A percentile compares a stretch with the other conserved stretches of the same genome.
These are phyloP conservation scores for Ascochyta koolunga DNA, from an alignment of 2,329 filamentous ascomycete genomes.

Conservation along the genomic window DNA sequence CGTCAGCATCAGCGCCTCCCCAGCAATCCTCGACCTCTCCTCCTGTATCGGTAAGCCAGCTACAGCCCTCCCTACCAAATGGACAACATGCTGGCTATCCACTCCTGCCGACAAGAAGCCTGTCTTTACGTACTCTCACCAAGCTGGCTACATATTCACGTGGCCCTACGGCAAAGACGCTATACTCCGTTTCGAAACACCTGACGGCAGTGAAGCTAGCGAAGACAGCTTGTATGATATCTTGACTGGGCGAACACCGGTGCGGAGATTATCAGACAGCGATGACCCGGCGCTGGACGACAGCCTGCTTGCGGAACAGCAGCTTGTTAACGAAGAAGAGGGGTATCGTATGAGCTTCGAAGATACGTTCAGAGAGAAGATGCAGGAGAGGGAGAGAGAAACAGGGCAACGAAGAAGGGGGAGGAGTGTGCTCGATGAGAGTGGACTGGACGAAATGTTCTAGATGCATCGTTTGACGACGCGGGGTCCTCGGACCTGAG, in stretches of 20 bases:
- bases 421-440: constrained; percentile 37
- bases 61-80: constrained; percentile 25
- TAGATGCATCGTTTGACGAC: constrained; percentile 7
- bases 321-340: constrained; percentile 14
- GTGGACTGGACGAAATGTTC: constrained; percentile 47
- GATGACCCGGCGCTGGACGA: constrained; percentile 15
- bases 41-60: constrained; percentile 33
- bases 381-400: neutral
- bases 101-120: constrained; percentile 40
- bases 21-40: constrained; percentile 33
- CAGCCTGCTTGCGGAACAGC: constrained; percentile 14
- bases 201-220: constrained; percentile 45
- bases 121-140: constrained; percentile 45
- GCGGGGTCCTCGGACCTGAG: neutral
- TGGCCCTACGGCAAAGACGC: constrained; percentile 51
- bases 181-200: constrained; percentile 38
- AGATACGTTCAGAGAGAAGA: constrained; percentile 50
- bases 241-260: constrained; percentile 53
- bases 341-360: constrained; percentile 43
- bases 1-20: constrained; percentile 23
- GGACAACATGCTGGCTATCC: constrained; percentile 37
- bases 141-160: constrained; percentile 46
- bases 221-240: constrained; percentile 58
- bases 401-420: constrained; percentile 7
- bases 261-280: constrained; percentile 38